Evolutionary conservation across 164 flowering plant genomes (phyloP), one percentile per base, ranked within the genome.

Genomic region (Houttuynia cordata): DNA sequence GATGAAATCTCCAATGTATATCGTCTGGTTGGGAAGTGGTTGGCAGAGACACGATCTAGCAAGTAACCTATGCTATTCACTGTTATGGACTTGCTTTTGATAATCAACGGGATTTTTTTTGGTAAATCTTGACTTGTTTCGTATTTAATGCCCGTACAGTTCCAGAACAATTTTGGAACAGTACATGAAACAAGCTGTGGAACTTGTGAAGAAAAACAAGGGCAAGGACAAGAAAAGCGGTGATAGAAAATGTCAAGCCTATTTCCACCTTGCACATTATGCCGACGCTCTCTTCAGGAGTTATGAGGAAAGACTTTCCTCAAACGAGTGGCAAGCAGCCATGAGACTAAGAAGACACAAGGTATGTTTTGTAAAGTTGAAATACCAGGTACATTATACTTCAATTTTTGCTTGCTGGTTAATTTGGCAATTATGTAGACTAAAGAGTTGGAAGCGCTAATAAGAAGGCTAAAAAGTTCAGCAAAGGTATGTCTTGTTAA

Each of bases 301-400:
- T 76, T 79, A 79, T 71, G 97, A 90, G 74, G 97, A 93, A 68
- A 88, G 97, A 66, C 85, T 93, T 8, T 62, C 61, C 64, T 93
- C 99, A 23, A 86, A 62, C 68, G 99, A 90, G 68, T 93, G 99
- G 99, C 92, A 90, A 77, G 92, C 97, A 58, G 97, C 99, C 39
- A 69, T 82, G 86, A 80, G 84, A 54, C 63, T 93, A 53, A 81
- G 99, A 73, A 88, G 80, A 71, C 96, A 86, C 75, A 93, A 93
- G 96, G 99, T 93, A 78, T 14, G 23, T 52, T 56, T 67, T 39
- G 99, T 90, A 78, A 17, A 23, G 47, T 51, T 64, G 24, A 34
- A 62, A 65, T 49, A 51, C 19, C 23, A 59, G 23, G n/a, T 50
- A 20, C 18, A 58, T 20, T 51, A 30, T n/a, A 25, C 15, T 63